Base-by-base conservation (phyloP, 1,284 basidiomycete genomes). In the Irpex lacteus region DNA sequence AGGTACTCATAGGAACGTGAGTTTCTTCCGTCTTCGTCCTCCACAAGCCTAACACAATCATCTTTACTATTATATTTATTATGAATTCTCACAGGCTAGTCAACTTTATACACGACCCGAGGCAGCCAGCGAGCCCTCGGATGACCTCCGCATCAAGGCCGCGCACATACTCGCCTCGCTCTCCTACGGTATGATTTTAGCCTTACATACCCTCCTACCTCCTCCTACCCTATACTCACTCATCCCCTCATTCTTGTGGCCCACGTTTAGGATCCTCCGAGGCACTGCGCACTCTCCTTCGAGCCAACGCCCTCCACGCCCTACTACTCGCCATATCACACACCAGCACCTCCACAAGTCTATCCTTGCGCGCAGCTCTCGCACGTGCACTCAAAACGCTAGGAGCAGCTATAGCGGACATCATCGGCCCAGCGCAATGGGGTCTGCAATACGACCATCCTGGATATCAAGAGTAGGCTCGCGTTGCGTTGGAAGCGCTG, bases 121-220 rank as follows among this genome's bases (percentile, higher is more conserved):
- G 1, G 74, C 26, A 78, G 26, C 67, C 78, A 0, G 73, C 75
- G 65, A 73, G 71, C 9, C 80, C 80, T 2, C 73, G 75, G 76
- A 84, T 13, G 83, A 86, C 36, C 78, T 87, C 44, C 82, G 87
- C 6, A 80, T 87, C 57, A 90, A 92, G 70, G 88, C 90, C 0
- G 88, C 90, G 0, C 88, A 91, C 69, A 81, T 92, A 47, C 79
- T 92, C 15, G 82, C 89, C 0, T 92, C 91, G 0, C 78, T 93
- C 8, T 83, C 90, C 0, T 88, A 89, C 66, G 89, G 88, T 86
- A 72, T 65, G 0, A 40, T 7, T n/a, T n/a, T n/a, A n/a, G n/a
- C n/a, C n/a, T n/a, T n/a, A n/a, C 6, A 9, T 6, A 44, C 34
- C 55, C 4, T 19, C 5, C 1, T n/a, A 50, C 7, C 26, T 4